Conservation (phyloP, 164 flowering plant species). For the Nymphaea colorata region DNA sequence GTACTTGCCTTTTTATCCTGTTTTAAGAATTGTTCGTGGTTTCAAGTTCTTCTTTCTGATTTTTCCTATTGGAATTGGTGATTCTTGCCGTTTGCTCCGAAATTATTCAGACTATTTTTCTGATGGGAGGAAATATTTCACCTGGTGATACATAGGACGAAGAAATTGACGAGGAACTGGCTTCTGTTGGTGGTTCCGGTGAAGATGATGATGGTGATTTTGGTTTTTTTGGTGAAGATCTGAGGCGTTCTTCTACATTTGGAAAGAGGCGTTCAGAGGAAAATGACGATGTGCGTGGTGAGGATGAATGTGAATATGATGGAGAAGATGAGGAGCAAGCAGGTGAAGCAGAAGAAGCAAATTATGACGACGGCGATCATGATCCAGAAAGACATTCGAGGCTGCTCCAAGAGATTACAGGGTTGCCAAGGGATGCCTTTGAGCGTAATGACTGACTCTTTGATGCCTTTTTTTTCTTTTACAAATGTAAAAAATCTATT, state of each 20-base stretch:
- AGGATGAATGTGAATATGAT: neutral
- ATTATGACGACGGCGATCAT: conserved; percentile 29
- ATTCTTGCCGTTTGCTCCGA: neutral
- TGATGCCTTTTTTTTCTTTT: neutral
- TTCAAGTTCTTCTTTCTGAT: no score
- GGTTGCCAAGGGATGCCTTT: conserved; percentile 60
- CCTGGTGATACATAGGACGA: neutral
- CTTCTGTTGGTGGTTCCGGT: conserved; percentile 47
- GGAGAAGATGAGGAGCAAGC: conserved; percentile 1
- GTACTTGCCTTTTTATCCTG: neutral
- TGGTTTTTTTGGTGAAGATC: neutral
- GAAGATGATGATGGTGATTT: conserved; percentile 4
- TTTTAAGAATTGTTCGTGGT: neutral
- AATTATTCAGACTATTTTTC: no score
- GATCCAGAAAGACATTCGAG: conserved; percentile 34
- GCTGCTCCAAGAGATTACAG: conserved; percentile 70
- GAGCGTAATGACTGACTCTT: conserved; percentile 28
- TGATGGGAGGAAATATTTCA: neutral
- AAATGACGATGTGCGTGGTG: neutral
- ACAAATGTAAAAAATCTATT: no score
- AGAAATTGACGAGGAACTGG: conserved; percentile 1
- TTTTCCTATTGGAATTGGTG: neutral
- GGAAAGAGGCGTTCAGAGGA: neutral
- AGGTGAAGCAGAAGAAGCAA: conserved; percentile 17
- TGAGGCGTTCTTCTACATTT: no score